Percentiles rank a stretch among this genome's conserved stretches.
phyloP scores from a whole-genome alignment of 164 flowering plant species.

The Vitis cinerea region DNA sequence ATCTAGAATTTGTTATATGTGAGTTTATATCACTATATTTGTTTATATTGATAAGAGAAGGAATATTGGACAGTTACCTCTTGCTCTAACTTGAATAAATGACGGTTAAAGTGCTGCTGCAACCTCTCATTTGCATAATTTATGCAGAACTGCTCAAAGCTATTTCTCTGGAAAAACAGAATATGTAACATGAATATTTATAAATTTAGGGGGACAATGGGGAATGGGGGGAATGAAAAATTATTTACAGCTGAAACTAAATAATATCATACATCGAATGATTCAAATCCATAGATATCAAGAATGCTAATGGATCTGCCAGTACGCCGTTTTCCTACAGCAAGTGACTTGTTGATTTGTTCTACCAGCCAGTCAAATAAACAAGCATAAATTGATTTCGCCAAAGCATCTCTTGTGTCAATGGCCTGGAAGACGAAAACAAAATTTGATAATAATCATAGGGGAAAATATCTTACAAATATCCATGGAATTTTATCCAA shows the following conservation, averaged over 20 bases:
- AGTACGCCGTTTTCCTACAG: constrained; percentile 89
- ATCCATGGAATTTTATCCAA: background rate
- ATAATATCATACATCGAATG: constrained; percentile 69
- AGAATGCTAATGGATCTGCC: constrained; percentile 97
- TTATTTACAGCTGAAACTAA: background rate
- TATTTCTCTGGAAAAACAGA: constrained; percentile 64
- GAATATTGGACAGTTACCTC: constrained; percentile 53
- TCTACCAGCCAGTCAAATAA: constrained; percentile 98
- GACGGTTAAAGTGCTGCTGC: constrained; percentile 98
- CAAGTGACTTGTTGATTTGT: constrained; percentile 90
- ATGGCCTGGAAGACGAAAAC: constrained; percentile 57
- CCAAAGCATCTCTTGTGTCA: constrained; percentile 94
- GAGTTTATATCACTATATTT: no score
- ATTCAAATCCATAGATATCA: constrained; percentile 98
- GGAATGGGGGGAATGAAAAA: background rate
- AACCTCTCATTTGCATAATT: constrained; percentile 98
- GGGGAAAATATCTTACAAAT: no score
- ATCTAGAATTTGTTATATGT: no score
- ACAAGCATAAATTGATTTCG: constrained; percentile 93
- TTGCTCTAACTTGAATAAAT: constrained; percentile 94
- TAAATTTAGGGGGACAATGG: background rate
- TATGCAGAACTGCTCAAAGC: constrained; percentile 99
- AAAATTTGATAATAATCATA: background rate
- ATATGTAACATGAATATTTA: background rate
- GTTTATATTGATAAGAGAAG: background rate